A percentile compares a stretch with the other conserved stretches of the same genome.
phyloP scores from a whole-genome alignment of 768 basidiomycete genomes.

The Boletus reticuloceps region DNA sequence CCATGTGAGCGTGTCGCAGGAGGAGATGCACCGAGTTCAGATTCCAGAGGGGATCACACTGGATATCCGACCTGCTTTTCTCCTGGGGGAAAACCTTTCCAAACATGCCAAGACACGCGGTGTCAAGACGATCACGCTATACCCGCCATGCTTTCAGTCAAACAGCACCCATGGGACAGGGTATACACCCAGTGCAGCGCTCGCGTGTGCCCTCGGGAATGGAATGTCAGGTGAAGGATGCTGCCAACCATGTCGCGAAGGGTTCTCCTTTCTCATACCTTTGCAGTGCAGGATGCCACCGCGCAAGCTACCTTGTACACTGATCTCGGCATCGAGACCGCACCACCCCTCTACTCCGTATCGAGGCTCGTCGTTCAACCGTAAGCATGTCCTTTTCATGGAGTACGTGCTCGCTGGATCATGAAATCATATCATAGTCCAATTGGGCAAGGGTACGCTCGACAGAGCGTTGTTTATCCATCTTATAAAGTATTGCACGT shows the following conservation, averaged over 20 bases:
- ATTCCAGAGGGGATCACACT: slow-evolving; percentile 28
- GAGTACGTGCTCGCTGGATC: neutral
- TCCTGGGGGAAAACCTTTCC: slow-evolving; percentile 56
- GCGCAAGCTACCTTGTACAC: slow-evolving; percentile 65
- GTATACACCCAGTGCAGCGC: slow-evolving; percentile 82
- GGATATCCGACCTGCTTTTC: slow-evolving; percentile 42
- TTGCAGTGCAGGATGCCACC: slow-evolving; percentile 58
- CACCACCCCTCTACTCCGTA: slow-evolving; percentile 62
- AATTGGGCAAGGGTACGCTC: slow-evolving; percentile 72
- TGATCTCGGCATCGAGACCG: slow-evolving; percentile 68
- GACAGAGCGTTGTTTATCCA: slow-evolving; percentile 66
- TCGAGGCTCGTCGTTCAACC: slow-evolving; percentile 45
- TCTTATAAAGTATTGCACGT: slow-evolving; percentile 58
- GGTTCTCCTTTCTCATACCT: neutral
- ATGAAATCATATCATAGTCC: slow-evolving; percentile 70
- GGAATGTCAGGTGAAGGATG: slow-evolving; percentile 34
- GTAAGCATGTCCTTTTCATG: slow-evolving; percentile 40
- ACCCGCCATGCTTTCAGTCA: slow-evolving; percentile 61
- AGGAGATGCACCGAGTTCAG: slow-evolving; percentile 43
- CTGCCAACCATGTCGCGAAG: neutral
- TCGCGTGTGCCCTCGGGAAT: slow-evolving; percentile 66
- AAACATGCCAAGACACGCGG: slow-evolving; percentile 1
- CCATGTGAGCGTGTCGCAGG: slow-evolving; percentile 50
- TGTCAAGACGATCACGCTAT: slow-evolving; percentile 42
- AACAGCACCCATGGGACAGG: slow-evolving; percentile 89